Conservation (phyloP, 192 early-diverging fungal species). For the Gryganskiella cystojenkinii region DNA sequence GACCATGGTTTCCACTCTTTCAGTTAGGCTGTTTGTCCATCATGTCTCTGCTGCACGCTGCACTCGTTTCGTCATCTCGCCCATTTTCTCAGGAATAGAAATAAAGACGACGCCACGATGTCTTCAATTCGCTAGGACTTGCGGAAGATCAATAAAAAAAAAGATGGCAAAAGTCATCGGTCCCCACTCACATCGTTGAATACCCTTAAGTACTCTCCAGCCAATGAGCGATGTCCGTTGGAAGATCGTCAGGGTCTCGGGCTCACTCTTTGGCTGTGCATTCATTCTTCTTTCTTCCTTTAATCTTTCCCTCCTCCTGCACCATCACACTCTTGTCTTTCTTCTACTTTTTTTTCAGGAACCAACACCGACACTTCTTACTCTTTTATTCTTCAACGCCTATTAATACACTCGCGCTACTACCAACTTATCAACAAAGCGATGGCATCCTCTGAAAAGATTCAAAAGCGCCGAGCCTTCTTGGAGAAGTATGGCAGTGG, state of each 20-base stretch:
- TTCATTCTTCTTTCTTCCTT: not conserved
- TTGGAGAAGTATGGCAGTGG: conserved; percentile 21
- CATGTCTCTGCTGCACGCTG: too few relatives aligned
- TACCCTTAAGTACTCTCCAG: too few relatives aligned
- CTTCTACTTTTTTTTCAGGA: not conserved
- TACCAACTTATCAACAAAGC: not conserved
- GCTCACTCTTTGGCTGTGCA: not conserved
- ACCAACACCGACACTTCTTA: not conserved
- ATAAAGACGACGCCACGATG: too few relatives aligned
- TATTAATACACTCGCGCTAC: too few relatives aligned
- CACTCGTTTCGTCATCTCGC: too few relatives aligned
- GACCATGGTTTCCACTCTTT: too few relatives aligned
- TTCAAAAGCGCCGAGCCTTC: conserved; percentile 12
- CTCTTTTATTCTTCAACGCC: too few relatives aligned
- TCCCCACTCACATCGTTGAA: not conserved
- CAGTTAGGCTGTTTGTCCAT: too few relatives aligned
- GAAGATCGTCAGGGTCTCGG: conserved; percentile 2
- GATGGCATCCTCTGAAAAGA: conserved; percentile 4
- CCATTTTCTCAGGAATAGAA: too few relatives aligned
- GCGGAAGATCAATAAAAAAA: not conserved
- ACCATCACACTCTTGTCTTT: not conserved
- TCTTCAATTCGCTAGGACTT: too few relatives aligned
- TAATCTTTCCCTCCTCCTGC: not conserved
- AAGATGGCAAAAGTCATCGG: not conserved
- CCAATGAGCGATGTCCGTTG: not conserved